Evolutionary conservation across 306 rosid species (phyloP).

Genomic region (Gastrolobium villosum): DNA sequence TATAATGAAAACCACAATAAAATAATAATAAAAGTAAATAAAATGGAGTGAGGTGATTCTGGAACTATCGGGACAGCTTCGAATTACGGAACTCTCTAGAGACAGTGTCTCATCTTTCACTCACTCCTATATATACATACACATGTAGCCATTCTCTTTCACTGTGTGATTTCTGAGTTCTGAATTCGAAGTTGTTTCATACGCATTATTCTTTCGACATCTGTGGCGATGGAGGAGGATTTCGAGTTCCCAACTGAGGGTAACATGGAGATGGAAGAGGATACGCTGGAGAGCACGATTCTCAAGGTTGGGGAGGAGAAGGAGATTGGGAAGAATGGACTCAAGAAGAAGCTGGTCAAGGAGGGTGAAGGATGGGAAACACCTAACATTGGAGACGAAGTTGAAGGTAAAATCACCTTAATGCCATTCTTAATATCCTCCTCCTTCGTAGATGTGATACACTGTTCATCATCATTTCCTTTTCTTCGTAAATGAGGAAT

Average conservation of each 20-base stretch:
- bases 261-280: slow-evolving; percentile 58
- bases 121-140: neutral
- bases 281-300: slow-evolving; percentile 42
- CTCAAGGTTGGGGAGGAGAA: slow-evolving; percentile 82
- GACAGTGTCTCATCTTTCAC: neutral
- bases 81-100: slow-evolving; percentile 47
- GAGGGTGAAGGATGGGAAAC: slow-evolving; percentile 87
- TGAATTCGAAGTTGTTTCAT: neutral
- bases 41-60: slow-evolving; percentile 34
- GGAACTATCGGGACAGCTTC: slow-evolving; percentile 37
- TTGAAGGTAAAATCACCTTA: slow-evolving; percentile 63
- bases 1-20: neutral
- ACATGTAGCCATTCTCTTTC: neutral
- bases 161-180: neutral
- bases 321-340: slow-evolving; percentile 76
- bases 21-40: neutral
- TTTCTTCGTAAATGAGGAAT: too few relatives aligned
- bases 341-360: slow-evolving; percentile 80
- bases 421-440: neutral
- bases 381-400: slow-evolving; percentile 77
- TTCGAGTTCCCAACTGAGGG: slow-evolving; percentile 60
- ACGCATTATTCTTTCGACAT: neutral
- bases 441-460: too few relatives aligned
- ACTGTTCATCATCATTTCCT: too few relatives aligned
- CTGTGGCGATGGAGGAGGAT: slow-evolving; percentile 63